phyloP scores from a whole-genome alignment of 306 rosid species.

The Quercus alba region DNA sequence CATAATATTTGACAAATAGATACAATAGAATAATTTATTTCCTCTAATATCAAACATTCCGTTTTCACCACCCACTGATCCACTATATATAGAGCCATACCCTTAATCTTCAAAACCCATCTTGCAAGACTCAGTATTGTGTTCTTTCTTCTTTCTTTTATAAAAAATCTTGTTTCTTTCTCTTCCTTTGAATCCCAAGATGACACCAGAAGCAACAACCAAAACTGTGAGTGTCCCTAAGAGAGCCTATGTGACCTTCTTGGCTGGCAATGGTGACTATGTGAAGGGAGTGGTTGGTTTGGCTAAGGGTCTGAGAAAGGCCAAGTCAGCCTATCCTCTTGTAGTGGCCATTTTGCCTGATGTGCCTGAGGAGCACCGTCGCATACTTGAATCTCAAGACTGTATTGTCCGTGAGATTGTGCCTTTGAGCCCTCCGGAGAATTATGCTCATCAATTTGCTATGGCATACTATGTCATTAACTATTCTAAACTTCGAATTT shows the following conservation, averaged over 20 bases:
- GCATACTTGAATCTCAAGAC: slow-evolving; percentile 40
- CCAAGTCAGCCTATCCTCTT: slow-evolving; percentile 36
- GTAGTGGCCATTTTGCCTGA: slow-evolving; percentile 50
- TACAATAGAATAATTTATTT: no score
- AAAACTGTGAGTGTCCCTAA: neutral
- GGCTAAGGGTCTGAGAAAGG: slow-evolving; percentile 51
- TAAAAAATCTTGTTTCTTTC: no score
- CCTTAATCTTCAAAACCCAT: neutral
- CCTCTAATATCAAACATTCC: neutral
- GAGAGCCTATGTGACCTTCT: slow-evolving; percentile 50
- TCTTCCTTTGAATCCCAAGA: neutral
- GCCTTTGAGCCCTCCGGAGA: slow-evolving; percentile 41
- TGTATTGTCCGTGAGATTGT: slow-evolving; percentile 45
- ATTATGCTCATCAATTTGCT: slow-evolving; percentile 30
- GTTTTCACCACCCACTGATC: neutral
- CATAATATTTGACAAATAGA: neutral
- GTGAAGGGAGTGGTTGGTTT: slow-evolving; percentile 55
- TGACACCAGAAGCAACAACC: slow-evolving; percentile 4
- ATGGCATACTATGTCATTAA: slow-evolving; percentile 64
- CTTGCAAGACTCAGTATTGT: neutral
- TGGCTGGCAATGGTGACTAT: slow-evolving; percentile 56
- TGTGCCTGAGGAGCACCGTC: slow-evolving; percentile 51
- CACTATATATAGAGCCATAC: neutral
- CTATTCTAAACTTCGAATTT: slow-evolving; percentile 61
- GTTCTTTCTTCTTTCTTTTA: neutral